Percentiles rank a stretch among this genome's conserved stretches.
These are phyloP conservation scores for Biscutella laevigata DNA, from an alignment of 441 rosid genomes.

Conservation along the genomic window DNA sequence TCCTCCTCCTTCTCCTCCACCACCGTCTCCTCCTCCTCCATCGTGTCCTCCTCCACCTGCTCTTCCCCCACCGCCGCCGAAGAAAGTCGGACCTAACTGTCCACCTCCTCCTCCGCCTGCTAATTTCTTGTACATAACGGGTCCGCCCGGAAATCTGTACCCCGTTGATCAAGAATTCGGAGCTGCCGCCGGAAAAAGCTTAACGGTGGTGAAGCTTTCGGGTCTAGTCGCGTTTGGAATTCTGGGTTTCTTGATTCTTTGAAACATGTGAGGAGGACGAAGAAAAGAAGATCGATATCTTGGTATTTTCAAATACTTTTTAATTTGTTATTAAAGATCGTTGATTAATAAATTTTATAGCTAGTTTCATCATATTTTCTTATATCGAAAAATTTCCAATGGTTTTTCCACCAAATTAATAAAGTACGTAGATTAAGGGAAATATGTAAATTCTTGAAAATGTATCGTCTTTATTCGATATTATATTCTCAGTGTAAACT, in stretches of 20 bases:
- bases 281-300: no score
- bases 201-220: slow-evolving; percentile 12
- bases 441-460: no score
- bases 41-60: slow-evolving; percentile 38
- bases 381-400: no score
- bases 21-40: slow-evolving; percentile 29
- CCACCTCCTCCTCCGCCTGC: slow-evolving; percentile 46
- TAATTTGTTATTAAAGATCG: no score
- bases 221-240: slow-evolving; percentile 36
- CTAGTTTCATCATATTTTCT: no score
- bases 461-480: no score
- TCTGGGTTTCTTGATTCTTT: slow-evolving; percentile 30
- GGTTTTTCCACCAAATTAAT: no score
- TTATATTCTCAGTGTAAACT: no score
- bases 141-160: slow-evolving; percentile 73
- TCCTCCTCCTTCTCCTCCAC: slow-evolving; percentile 49
- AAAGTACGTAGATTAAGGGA: no score
- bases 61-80: slow-evolving; percentile 37
- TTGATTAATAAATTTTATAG: no score
- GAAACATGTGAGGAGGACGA: no score
- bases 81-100: slow-evolving; percentile 22
- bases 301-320: no score
- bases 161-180: slow-evolving; percentile 43
- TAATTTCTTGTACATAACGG: slow-evolving; percentile 50
- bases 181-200: slow-evolving; percentile 24